These are phyloP conservation scores for Scleroderma citrinum DNA, from an alignment of 768 basidiomycete species.

Conservation along the genomic window DNA sequence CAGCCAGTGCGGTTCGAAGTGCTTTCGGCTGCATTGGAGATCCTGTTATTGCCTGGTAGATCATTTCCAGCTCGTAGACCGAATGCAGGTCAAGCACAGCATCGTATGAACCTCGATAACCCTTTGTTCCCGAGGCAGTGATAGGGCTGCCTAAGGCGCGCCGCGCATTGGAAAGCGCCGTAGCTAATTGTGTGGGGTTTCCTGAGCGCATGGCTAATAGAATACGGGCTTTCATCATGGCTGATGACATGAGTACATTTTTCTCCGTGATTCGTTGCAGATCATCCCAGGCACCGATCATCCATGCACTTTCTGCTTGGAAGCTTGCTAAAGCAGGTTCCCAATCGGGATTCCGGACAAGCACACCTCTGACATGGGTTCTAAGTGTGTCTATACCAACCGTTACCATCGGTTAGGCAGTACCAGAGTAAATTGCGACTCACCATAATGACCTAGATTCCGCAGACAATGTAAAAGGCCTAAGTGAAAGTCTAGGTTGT, in stretches of 20 bases:
- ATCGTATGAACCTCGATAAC: slow-evolving; percentile 85
- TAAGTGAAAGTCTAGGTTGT: slow-evolving; percentile 83
- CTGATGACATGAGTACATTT: slow-evolving; percentile 46
- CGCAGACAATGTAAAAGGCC: slow-evolving; percentile 87
- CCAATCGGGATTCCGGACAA: slow-evolving; percentile 85
- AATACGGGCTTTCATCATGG: slow-evolving; percentile 71
- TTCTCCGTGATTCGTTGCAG: slow-evolving; percentile 57
- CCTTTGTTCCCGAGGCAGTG: slow-evolving; percentile 69
- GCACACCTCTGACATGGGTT: slow-evolving; percentile 89
- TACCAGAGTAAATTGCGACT: slow-evolving; percentile 20
- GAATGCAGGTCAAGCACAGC: slow-evolving; percentile 80
- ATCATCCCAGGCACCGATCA: slow-evolving; percentile 89
- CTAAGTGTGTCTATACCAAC: slow-evolving; percentile 73
- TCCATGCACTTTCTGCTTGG: slow-evolving; percentile 92
- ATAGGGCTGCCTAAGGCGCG: slow-evolving; percentile 73
- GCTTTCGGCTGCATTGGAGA: slow-evolving; percentile 38
- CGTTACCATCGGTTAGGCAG: slow-evolving; percentile 3
- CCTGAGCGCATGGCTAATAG: slow-evolving; percentile 71
- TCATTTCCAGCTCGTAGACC: slow-evolving; percentile 77
- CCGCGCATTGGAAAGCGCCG: slow-evolving; percentile 60
- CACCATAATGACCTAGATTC: slow-evolving; percentile 96
- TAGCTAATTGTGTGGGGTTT: slow-evolving; percentile 38
- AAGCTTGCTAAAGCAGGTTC: slow-evolving; percentile 68
- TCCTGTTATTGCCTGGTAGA: slow-evolving; percentile 39
- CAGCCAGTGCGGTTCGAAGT: slow-evolving; percentile 38